phyloP scores from a whole-genome alignment of 2,329 filamentous ascomycete genomes.

The Fusarium paranaense region DNA sequence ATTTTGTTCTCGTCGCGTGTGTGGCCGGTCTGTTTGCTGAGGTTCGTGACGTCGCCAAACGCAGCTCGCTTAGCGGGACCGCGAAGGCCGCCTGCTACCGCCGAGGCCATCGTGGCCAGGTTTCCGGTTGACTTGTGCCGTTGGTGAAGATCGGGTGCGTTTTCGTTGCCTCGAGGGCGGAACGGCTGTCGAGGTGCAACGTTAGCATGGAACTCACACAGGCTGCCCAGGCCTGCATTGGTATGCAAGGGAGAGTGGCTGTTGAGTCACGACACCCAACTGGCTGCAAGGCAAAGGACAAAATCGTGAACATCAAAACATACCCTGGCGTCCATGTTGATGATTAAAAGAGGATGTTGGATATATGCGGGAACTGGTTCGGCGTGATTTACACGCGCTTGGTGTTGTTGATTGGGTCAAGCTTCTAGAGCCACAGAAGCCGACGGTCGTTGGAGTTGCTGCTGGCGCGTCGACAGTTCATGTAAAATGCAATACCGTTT shows the following conservation, averaged over 20 bases:
- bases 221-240: conserved; percentile 7
- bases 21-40: conserved; percentile 53
- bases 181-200: conserved; percentile 49
- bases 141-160: conserved; percentile 71
- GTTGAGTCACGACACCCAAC: conserved; percentile 1
- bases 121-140: conserved; percentile 83
- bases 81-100: conserved; percentile 47
- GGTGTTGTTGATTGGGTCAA: conserved; percentile 13
- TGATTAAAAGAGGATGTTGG: conserved; percentile 27
- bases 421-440: conserved; percentile 23
- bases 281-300: neutral
- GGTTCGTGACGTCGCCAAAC: conserved; percentile 87
- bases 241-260: conserved; percentile 33
- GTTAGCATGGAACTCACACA: conserved; percentile 29
- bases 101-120: conserved; percentile 53
- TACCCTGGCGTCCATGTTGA: conserved; percentile 52
- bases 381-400: conserved; percentile 39
- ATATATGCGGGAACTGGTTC: conserved; percentile 23
- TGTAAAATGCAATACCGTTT: conserved; percentile 34
- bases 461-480: conserved; percentile 34
- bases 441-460: conserved; percentile 23
- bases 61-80: conserved; percentile 77
- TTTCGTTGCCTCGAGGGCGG: conserved; percentile 62
- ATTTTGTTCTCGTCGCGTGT: conserved; percentile 51
- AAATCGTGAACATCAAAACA: conserved; percentile 34